Base-by-base conservation (phyloP, 2,329 filamentous ascomycete genomes). In the Pseudogymnoascus sp. region DNA sequence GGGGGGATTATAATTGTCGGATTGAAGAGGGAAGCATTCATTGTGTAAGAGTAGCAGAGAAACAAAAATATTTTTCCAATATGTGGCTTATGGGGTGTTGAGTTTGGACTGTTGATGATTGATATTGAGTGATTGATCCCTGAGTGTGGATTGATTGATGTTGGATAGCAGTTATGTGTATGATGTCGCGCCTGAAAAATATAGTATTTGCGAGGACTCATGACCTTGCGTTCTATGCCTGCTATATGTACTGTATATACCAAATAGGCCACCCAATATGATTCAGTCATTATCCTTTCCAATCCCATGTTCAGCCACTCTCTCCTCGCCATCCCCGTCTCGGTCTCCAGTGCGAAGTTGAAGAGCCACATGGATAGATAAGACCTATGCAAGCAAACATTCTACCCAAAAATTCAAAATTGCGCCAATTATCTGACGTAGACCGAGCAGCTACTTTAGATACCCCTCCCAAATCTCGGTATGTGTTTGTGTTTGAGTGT, bases 341-440 rank as follows among this genome's bases (percentile, higher is more conserved):
- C 23, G 1, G 18, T 18, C 25, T 56, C 46, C 46, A 56, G 46
- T 1, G 8, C 46, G 1, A 16, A 56, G 25, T 34, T 18, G 28
- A 16, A 56, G 46, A 49, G 28, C 25, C n/a, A 56, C 46, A 31
- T 18, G n/a, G 46, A 34, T 56, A 31, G 43, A 49, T 49, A 34
- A 34, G 28, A 34, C 46, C 46, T 56, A 18, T 34, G 28, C 46
- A 56, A 56, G n/a, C n/a, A 34, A 16, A 56, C 18, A 34, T 56
- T 56, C 46, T 34, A 56, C 46, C 46, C 46, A 56, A 56, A 56
- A 34, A 12, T 56, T 56, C n/a, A 56, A 56, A 56, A 56, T 56
- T 56, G 46, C 46, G 46, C 46, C 46, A 53, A 56, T 56, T 56
- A 56, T 34, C 25, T 34, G 46, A 56, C 28, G 46, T 56, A 56